Evolutionary conservation across 768 basidiomycete genomes (phyloP).

Genomic region (Psilocybe subaeruginosa): DNA sequence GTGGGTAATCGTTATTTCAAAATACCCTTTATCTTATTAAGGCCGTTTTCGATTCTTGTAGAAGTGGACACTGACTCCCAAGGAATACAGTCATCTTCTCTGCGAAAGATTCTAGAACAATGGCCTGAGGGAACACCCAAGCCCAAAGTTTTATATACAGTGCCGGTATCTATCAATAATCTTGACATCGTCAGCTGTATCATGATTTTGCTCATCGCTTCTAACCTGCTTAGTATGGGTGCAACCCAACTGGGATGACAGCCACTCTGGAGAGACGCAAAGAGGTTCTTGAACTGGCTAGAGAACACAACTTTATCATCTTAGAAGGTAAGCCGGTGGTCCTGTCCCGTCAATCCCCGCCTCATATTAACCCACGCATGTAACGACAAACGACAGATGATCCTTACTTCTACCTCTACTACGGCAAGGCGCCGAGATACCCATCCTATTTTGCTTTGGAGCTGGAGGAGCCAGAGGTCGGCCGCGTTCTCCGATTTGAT

Average conservation of each 20-base stretch:
- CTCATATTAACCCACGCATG: not conserved
- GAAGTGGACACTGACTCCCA: constrained; percentile 79
- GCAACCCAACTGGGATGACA: constrained; percentile 87
- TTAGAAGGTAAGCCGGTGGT: constrained; percentile 65
- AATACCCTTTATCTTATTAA: constrained; percentile 7
- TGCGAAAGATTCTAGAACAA: constrained; percentile 66
- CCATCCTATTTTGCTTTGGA: constrained; percentile 87
- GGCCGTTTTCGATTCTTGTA: constrained; percentile 29
- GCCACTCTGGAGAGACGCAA: constrained; percentile 68
- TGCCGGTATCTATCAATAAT: constrained; percentile 53
- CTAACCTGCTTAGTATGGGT: constrained; percentile 60
- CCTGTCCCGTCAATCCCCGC: not conserved
- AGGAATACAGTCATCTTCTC: constrained; percentile 63
- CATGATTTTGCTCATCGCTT: not conserved
- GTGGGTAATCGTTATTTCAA: constrained; percentile 32
- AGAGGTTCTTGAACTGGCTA: constrained; percentile 72
- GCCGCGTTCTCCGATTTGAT: constrained; percentile 87
- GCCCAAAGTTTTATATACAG: constrained; percentile 82
- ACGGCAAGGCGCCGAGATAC: constrained; percentile 61
- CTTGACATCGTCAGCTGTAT: not conserved
- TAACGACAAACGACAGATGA: constrained; percentile 38
- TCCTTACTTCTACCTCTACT: constrained; percentile 81
- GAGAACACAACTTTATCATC: constrained; percentile 78
- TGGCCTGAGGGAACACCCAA: constrained; percentile 76
- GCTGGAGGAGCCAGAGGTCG: constrained; percentile 62